Base-by-base conservation (phyloP, 148 eudicot species). In the Oxyria digyna region DNA sequence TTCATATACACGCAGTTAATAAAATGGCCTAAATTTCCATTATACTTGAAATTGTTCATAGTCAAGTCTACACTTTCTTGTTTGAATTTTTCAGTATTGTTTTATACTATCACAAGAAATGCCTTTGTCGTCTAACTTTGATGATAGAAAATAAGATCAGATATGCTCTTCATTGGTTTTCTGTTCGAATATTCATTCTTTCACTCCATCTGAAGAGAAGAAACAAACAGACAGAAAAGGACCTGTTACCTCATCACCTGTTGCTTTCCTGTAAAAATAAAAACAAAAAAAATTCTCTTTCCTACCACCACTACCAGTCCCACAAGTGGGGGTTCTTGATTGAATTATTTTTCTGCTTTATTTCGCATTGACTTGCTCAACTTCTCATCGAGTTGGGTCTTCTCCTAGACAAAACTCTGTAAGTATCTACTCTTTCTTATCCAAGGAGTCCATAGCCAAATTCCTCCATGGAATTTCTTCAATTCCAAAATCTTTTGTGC, bases 381-480 rank as follows among this genome's bases (percentile, higher is more conserved):
- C n/a, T n/a, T n/a, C n/a, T n/a, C n/a, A n/a, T n/a, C n/a, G n/a
- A n/a, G n/a, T n/a, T 57, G 7, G 29, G 38, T 29, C 37, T 59
- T 17, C 35, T 27, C 20, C 27, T 21, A 23, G 12, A 26, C 64
- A 57, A 11, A 57, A 57, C 18, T 26, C 37, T 29, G 6, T n/a
- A 59, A 27, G 37, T 17, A 15, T 59, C 9, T 27, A 15, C 20
- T 29, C 20, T 59, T 29, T 46, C 31, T 26, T 54, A 18, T 59
- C 18, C 65, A 29, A 15, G 27, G 21, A 29, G 65, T 12, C 38
- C 17, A 7, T 0, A 29, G 12, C 37, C n/a, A 59, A 18, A 13
- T 15, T 59, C 65, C 65, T 59, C 65, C 65, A 59, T 59, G 65
- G 65, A 27, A 29, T 55, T 55, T 6, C n/a, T 55, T 26, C 63